Conservation (phyloP, 1,139 yeast species). For the Kluyveromyces sp. region DNA sequence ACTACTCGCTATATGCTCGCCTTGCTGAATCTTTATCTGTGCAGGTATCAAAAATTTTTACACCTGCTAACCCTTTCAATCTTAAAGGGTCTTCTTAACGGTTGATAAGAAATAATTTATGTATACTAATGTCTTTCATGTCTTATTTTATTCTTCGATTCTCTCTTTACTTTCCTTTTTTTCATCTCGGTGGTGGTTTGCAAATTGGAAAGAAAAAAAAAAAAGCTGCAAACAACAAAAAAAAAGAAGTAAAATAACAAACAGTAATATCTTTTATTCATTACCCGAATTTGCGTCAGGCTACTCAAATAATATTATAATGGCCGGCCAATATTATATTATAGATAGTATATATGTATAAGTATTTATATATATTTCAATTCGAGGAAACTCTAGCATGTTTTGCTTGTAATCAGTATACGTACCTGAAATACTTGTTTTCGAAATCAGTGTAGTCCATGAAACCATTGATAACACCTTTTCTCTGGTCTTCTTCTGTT, state of each 20-base stretch:
- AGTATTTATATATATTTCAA: too few species aligned
- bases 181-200: too few species aligned
- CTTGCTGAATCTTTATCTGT: too few species aligned
- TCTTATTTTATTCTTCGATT: too few species aligned
- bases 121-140: not conserved
- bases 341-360: too few species aligned
- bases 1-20: too few species aligned
- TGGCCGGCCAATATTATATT: not conserved
- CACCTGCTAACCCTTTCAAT: not conserved
- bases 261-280: not conserved
- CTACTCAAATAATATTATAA: not conserved
- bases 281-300: not conserved
- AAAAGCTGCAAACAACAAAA: not conserved
- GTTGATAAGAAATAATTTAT: not conserved
- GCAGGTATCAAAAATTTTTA: too few species aligned
- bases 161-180: too few species aligned
- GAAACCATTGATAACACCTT: slow-evolving; percentile 16
- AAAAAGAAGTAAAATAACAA: not conserved
- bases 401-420: slow-evolving; percentile 6
- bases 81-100: not conserved
- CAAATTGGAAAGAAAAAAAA: too few species aligned
- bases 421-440: slow-evolving; percentile 46
- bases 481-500: slow-evolving; percentile 12
- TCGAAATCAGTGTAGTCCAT: slow-evolving; percentile 49
- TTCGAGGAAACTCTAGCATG: too few species aligned